A percentile compares a stretch with the other conserved stretches of the same genome.
Conservation (phyloP, 1,284 basidiomycete species). For the Naganishia albida region DNA sequence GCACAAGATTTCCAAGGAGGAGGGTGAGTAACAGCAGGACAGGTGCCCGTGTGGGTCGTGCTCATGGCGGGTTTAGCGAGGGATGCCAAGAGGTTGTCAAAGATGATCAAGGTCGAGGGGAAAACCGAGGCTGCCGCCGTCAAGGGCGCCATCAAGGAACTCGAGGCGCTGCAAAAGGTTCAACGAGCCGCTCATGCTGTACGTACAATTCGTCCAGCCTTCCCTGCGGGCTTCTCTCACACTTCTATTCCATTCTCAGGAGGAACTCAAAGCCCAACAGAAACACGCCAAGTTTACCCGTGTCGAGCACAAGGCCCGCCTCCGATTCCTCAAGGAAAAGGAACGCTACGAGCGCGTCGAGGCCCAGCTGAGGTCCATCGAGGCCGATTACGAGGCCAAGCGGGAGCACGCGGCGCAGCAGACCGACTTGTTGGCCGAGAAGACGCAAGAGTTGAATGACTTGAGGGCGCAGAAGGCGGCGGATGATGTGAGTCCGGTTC, state of each 20-base stretch:
- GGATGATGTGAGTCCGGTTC: constrained; percentile 53
- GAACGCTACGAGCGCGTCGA: constrained; percentile 53
- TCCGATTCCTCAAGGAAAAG: constrained; percentile 53
- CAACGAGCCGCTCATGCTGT: constrained; percentile 49
- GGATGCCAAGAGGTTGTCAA: constrained; percentile 51
- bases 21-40: no score
- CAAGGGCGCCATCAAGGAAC: constrained; percentile 51
- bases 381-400: constrained; percentile 51
- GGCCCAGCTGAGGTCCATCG: constrained; percentile 50
- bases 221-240: not conserved
- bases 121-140: constrained; percentile 50
- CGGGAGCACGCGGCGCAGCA: constrained; percentile 38
- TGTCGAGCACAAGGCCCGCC: constrained; percentile 52
- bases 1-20: constrained; percentile 31
- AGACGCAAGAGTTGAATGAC: constrained; percentile 55
- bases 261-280: constrained; percentile 53
- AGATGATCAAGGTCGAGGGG: constrained; percentile 54
- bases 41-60: constrained; percentile 21
- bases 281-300: constrained; percentile 52
- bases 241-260: constrained; percentile 24
- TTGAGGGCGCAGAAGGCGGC: constrained; percentile 55
- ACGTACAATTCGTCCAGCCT: not conserved
- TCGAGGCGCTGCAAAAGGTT: constrained; percentile 50
- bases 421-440: constrained; percentile 40
- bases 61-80: constrained; percentile 40